A percentile compares a stretch with the other conserved stretches of the same genome.
Evolutionary conservation across 345 rosid genomes (phyloP).

Genomic region (Eucalyptus leucophloia): DNA sequence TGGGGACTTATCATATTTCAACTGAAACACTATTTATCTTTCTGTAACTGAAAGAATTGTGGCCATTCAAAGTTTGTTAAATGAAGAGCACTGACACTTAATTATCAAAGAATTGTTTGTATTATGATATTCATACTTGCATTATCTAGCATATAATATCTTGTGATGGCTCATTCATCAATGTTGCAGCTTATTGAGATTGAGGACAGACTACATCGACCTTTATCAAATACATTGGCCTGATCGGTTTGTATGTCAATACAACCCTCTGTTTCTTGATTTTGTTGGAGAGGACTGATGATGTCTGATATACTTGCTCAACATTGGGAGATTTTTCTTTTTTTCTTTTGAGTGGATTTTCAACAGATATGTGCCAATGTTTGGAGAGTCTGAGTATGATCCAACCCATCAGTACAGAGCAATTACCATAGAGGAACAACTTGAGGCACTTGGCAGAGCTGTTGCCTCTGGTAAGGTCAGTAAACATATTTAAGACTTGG

Average conservation of each 20-base stretch:
- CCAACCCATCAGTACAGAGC: constrained; percentile 24
- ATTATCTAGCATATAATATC: not conserved
- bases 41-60: not conserved
- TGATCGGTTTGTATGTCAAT: constrained; percentile 57
- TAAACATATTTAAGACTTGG: not conserved
- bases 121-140: not conserved
- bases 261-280: not conserved
- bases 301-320: not conserved
- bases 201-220: constrained; percentile 44
- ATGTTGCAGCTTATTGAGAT: constrained; percentile 28
- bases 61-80: not conserved
- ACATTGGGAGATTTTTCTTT: not conserved
- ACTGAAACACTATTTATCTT: not conserved
- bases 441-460: constrained; percentile 41
- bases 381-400: constrained; percentile 49
- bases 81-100: not conserved
- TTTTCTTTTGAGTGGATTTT: not conserved
- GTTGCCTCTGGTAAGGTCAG: constrained; percentile 39
- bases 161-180: not conserved
- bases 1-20: not conserved
- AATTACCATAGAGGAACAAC: constrained; percentile 42
- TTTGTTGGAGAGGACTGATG: not conserved
- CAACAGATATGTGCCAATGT: constrained; percentile 45
- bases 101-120: not conserved
- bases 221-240: constrained; percentile 66